These are phyloP conservation scores for Trichophyton simii DNA, from an alignment of 2,329 filamentous ascomycete species.

Conservation along the genomic window DNA sequence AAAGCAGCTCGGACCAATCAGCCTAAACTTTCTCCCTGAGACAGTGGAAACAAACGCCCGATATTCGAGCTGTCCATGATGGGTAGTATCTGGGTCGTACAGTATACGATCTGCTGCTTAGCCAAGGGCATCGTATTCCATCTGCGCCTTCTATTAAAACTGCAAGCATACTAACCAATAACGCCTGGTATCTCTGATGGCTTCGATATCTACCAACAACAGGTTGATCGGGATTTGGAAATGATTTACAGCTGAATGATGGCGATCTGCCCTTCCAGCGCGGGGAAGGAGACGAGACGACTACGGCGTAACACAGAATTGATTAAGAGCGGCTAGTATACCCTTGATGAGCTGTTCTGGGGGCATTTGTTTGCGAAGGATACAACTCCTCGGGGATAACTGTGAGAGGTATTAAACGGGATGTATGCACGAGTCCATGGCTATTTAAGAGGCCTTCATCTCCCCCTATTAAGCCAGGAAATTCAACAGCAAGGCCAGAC, in stretches of 20 bases:
- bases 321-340: background rate
- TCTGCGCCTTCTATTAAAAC: background rate
- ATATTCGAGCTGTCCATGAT: background rate
- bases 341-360: background rate
- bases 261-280: background rate
- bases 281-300: background rate
- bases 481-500: background rate
- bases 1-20: background rate
- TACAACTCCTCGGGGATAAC: background rate
- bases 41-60: background rate
- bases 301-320: background rate
- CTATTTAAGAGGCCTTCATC: conserved; percentile 1
- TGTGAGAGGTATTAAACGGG: background rate
- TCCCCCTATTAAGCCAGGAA: background rate
- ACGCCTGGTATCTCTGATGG: background rate
- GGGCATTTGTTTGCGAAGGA: background rate
- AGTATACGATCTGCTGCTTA: background rate
- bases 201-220: background rate
- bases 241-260: background rate
- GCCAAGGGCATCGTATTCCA: background rate
- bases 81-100: background rate
- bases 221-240: background rate
- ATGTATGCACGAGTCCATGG: background rate
- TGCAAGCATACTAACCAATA: background rate
- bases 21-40: background rate